A percentile compares a stretch with the other conserved stretches of the same genome.
Conservation (phyloP, 495 filamentous ascomycete genomes). For the Neurospora cerealis region DNA sequence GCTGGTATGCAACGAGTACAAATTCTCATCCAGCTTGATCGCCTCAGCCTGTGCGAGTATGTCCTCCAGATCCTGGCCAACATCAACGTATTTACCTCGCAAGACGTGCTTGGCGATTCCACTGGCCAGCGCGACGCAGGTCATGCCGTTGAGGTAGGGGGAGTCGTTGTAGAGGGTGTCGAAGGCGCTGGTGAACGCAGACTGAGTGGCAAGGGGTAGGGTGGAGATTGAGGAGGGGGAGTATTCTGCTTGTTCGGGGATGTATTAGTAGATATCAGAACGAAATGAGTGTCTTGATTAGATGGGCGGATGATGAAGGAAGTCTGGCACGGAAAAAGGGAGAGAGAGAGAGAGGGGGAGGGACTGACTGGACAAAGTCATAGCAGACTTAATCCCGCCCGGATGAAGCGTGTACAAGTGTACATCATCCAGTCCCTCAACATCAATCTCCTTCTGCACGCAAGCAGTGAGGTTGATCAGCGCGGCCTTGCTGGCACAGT, state of each 20-base stretch:
- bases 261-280: not conserved
- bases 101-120: conserved; percentile 19
- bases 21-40: conserved; percentile 9
- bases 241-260: conserved; percentile 11
- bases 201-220: conserved; percentile 11
- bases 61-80: conserved; percentile 25
- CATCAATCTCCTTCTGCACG: conserved; percentile 21
- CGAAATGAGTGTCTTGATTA: not conserved
- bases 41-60: conserved; percentile 18
- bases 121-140: conserved; percentile 21
- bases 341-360: not conserved
- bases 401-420: conserved; percentile 25
- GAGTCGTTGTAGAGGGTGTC: conserved; percentile 23
- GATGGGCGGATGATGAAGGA: no score
- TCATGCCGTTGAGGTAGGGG: conserved; percentile 27
- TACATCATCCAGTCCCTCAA: conserved; percentile 18
- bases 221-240: conserved; percentile 9
- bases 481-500: conserved; percentile 26
- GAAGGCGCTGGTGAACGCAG: conserved; percentile 10
- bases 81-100: conserved; percentile 22
- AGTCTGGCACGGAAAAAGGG: no score
- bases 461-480: conserved; percentile 27
- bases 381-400: conserved; percentile 23
- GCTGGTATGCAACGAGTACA: conserved; percentile 19
- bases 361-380: conserved; percentile 20